Base-by-base conservation (phyloP, 2,329 filamentous ascomycete species). In the Botryotinia convoluta region DNA sequence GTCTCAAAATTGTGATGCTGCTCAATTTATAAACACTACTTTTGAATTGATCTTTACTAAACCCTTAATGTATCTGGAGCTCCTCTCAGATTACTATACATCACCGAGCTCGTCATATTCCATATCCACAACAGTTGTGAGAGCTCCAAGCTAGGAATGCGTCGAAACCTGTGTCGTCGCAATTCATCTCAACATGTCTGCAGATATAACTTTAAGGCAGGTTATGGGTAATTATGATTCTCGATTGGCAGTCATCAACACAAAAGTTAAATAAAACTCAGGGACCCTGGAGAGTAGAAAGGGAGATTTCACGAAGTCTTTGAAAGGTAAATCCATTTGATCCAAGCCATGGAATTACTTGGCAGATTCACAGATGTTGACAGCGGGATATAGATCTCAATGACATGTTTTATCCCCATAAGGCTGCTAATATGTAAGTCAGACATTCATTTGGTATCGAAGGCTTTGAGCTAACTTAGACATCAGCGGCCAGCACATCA, bases 401-500 rank as follows among this genome's bases (percentile, higher is more conserved):
- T 71, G 72, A 72, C 10, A 75, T 79, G 54, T 81, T 81, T 59
- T 76, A 80, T 64, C 72, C 73, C 64, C 75, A 76, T 12, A 78
- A 78, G 54, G 74, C 76, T 44, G 73, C 75, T 57, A 79, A 79
- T 70, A 45, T 80, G 80, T 81, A 77, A 65, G 18, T 54, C 26
- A 61, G 35, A 29, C n/a, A 62, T 69, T 42, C 37, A 26, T 69
- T 29, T 35, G 20, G 20, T 42, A 35, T 44, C 62, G 45, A 57
- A 44, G 37, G 54, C 45, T 63, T 39, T 42, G 45, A 29, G 62
- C 75, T 80, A 71, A 78, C 51, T 26, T 44, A 29, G 44, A 69
- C 74, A 72, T 73, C 73, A 79, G 79, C 54, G 74, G 81, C 44
- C 79, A 82, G 20, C 84, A 97, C 48, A 88, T 87, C 63, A 93